Base-by-base conservation (phyloP, 2,329 filamentous ascomycete genomes). In the Alternaria sp. region DNA sequence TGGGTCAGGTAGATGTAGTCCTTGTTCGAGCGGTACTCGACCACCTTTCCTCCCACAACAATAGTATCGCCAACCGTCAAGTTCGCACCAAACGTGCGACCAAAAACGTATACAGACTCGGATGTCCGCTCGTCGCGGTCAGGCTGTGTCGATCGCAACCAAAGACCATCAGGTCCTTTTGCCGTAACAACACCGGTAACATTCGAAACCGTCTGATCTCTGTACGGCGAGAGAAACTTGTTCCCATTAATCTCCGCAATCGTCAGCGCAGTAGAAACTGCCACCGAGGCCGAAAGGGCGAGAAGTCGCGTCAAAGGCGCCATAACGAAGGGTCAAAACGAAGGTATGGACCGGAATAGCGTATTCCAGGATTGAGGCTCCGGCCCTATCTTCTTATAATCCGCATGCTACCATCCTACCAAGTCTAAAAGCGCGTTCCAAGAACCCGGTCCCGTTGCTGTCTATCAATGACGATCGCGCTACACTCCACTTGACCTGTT, bases 211-310 rank as follows among this genome's bases (percentile, higher is more conserved):
- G 79, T 80, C 74, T 88, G 79, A 52, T 86, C 86, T 9, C 82
- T 82, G 75, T 87, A 86, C 0, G 88, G 85, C 15, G 90, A 92
- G 51, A 91, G 76, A 77, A 87, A 92, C 21, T 79, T 83, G 71
- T 88, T 84, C 68, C 90, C 89, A 69, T 91, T 92, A 83, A 92
- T 91, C 36, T 91, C 90, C 71, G 89, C 69, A 49, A 74, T 69
- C n/a, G 77, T 76, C 5, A 70, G 65, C 8, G 71, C 71, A 15
- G 65, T 67, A 3, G 67, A 66, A 15, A 66, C 54, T 28, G 64
- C 68, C 28, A 67, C 49, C 11, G 65, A 68, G 21, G 70, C 65
- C 45, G 68, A 67, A 23, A 72, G 49, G 43, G 69, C 66, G 17
- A 71, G 52, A 54, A 73, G 50, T 40, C 62, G 63, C 19, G 65